Evolutionary conservation across 164 flowering plant genomes (phyloP).

Genomic region (Aristolochia californica): DNA sequence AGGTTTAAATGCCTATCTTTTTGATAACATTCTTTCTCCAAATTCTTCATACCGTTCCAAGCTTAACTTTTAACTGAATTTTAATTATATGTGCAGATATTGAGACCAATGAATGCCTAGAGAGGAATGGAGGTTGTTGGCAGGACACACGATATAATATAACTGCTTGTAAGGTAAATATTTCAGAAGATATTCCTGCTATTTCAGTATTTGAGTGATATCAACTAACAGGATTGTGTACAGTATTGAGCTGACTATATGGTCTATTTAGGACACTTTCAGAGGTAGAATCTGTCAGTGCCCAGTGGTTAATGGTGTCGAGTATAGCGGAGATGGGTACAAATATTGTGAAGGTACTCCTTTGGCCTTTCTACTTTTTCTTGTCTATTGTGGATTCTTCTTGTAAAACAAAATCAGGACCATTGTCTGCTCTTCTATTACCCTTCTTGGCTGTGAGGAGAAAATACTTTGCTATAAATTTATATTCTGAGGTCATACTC

Average conservation of each 20-base stretch:
- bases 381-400: background rate
- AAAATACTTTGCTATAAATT: too few species aligned
- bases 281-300: slow-evolving; percentile 89
- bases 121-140: slow-evolving; percentile 89
- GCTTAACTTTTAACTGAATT: too few species aligned
- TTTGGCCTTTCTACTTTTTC: background rate
- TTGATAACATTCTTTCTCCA: background rate
- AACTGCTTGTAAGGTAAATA: slow-evolving; percentile 69
- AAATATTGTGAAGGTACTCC: slow-evolving; percentile 53
- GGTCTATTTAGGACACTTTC: slow-evolving; percentile 58
- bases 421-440: background rate
- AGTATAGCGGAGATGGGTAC: slow-evolving; percentile 84
- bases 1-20: slow-evolving; percentile 16
- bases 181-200: background rate
- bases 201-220: background rate
- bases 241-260: too few species aligned
- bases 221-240: too few species aligned
- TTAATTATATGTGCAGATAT: slow-evolving; percentile 28
- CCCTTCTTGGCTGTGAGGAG: background rate
- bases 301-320: slow-evolving; percentile 67
- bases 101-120: slow-evolving; percentile 84
- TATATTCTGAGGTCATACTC: too few species aligned
- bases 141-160: slow-evolving; percentile 35
- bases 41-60: too few species aligned
- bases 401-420: background rate